Base-by-base conservation (phyloP, 164 flowering plant genomes). In the Platanus orientalis region DNA sequence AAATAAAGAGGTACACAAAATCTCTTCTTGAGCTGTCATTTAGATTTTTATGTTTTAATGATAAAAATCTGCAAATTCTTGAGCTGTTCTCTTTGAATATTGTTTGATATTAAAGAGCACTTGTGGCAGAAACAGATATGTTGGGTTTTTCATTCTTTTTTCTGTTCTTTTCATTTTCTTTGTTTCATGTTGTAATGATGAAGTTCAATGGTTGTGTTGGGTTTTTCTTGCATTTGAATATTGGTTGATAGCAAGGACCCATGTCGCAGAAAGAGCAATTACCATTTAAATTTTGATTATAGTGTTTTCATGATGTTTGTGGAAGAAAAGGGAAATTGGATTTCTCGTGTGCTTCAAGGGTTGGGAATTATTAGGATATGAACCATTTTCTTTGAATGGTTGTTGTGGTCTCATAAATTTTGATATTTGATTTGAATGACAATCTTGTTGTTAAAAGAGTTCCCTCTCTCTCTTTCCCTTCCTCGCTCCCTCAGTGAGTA, bases 1-100 rank as follows among this genome's bases (percentile, higher is more conserved):
- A 0, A 59, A 68, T 3, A 27, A 67, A 25, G 66, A 88, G 97
- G 97, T 90, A 53, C 19, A 19, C 59, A 6, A 17, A n/a, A n/a
- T n/a, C n/a, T 30, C 24, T 19, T 28, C 48, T n/a, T n/a, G n/a
- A n/a, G n/a, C n/a, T n/a, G n/a, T n/a, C n/a, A n/a, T 54, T 26
- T 1, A 54, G 13, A 19, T 36, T 61, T 26, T 16, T 21, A 36
- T 42, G 24, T 4, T 42, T 51, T 3, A 32, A 7, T 57, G 19
- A 1, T 17, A 1, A 48, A 32, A 57, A 30, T 42, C 13, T 16
- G 19, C n/a, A 27, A 36, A 1, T 17, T 65, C 0, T 45, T 14
- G 27, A 54, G 58, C 3, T 59, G 24, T 14, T 50, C 60, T 30
- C 17, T 66, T 20, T 51, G 36, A 48, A 49, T 25, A 49, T 29